Evolutionary conservation across 306 rosid genomes (phyloP).

Genomic region (Trifolium repens): DNA sequence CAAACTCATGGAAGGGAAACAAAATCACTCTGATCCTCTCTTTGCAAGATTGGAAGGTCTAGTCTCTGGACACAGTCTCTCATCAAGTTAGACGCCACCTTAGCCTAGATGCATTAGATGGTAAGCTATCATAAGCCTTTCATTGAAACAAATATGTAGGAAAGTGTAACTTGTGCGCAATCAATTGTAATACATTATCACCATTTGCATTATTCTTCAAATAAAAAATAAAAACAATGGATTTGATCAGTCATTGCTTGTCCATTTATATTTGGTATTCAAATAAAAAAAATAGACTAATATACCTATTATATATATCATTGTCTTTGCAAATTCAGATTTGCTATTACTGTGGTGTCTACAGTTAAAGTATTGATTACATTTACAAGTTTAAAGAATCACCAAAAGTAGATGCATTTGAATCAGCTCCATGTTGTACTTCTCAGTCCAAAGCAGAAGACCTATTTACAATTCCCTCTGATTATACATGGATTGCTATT

Average conservation of each 20-base stretch:
- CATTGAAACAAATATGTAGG: constrained; percentile 10
- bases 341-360: constrained; percentile 87
- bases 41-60: constrained; percentile 43
- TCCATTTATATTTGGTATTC: too few species aligned
- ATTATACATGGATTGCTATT: too few species aligned
- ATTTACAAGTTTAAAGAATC: too few species aligned
- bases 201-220: not conserved
- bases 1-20: constrained; percentile 48
- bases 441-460: too few species aligned
- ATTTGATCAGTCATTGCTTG: not conserved
- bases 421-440: too few species aligned
- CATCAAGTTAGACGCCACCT: constrained; percentile 36
- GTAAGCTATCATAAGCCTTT: constrained; percentile 23
- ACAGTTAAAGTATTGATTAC: constrained; percentile 75
- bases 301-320: not conserved
- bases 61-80: constrained; percentile 38
- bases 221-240: not conserved
- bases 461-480: too few species aligned
- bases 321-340: constrained; percentile 57
- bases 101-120: constrained; percentile 2
- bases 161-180: not conserved
- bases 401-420: too few species aligned
- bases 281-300: not conserved
- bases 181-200: not conserved
- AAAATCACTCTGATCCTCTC: constrained; percentile 48